Evolutionary conservation across 1,284 basidiomycete species (phyloP).

Genomic region (Cystobasidium sp.): DNA sequence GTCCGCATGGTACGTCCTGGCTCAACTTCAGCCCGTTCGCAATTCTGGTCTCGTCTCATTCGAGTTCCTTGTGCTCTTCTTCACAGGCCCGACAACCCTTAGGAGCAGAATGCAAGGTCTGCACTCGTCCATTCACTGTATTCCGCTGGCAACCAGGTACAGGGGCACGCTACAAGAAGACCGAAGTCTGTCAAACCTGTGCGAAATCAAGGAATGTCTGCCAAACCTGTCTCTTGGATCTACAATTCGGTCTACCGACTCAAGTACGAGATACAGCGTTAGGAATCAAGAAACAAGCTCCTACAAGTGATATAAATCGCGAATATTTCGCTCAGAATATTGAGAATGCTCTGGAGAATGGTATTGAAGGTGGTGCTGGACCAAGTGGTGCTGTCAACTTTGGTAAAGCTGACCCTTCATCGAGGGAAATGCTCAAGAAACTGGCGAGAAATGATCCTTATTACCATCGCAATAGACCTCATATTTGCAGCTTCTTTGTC

Average conservation of each 20-base stretch:
- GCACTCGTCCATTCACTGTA: conserved; percentile 81
- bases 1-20: conserved; percentile 70
- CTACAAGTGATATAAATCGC: conserved; percentile 89
- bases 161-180: conserved; percentile 93
- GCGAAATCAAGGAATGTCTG: conserved; percentile 99
- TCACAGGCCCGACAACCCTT: conserved; percentile 89
- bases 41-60: background rate
- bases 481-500: conserved; percentile 91
- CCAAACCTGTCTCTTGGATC: conserved; percentile 94
- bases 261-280: conserved; percentile 97
- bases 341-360: conserved; percentile 45
- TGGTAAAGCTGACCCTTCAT: conserved; percentile 60
- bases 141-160: conserved; percentile 97
- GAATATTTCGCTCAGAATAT: conserved; percentile 94
- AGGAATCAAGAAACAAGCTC: conserved; percentile 78
- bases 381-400: conserved; percentile 52
- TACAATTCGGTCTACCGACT: conserved; percentile 90
- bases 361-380: conserved; percentile 47
- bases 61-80: conserved; percentile 49
- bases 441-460: conserved; percentile 91
- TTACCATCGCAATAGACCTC: conserved; percentile 93
- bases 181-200: conserved; percentile 97
- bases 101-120: conserved; percentile 92
- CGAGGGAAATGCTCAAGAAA: conserved; percentile 94
- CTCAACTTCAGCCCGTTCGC: background rate